Evolutionary conservation across 768 basidiomycete genomes (phyloP).

Genomic region (Gloeophyllum trabeum): DNA sequence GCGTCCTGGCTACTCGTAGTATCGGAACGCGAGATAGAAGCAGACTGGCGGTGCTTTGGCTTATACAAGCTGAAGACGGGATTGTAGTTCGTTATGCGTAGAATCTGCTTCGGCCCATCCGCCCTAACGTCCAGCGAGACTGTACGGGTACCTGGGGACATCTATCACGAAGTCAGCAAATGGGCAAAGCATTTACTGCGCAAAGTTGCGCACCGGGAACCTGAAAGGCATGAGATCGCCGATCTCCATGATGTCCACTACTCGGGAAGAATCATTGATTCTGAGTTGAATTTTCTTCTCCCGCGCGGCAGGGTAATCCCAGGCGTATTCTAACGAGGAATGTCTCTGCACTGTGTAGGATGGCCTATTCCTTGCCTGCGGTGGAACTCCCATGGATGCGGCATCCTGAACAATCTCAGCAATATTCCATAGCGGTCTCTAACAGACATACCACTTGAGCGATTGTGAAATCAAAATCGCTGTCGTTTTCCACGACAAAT

Average conservation of each 20-base stretch:
- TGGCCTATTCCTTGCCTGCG: too few species aligned
- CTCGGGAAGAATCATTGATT: conserved; percentile 48
- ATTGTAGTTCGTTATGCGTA: conserved; percentile 81
- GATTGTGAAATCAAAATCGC: too few species aligned
- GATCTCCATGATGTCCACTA: conserved; percentile 91
- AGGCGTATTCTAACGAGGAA: conserved; percentile 62
- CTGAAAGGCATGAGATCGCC: conserved; percentile 86
- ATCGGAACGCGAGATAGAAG: conserved; percentile 51
- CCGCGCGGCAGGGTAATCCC: conserved; percentile 83
- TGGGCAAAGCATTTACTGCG: neutral
- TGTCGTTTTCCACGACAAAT: conserved; percentile 83
- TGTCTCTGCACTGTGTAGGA: conserved; percentile 51
- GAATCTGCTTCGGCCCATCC: conserved; percentile 72
- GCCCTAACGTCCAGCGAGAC: conserved; percentile 91
- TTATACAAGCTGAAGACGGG: conserved; percentile 83
- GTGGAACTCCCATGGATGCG: too few species aligned
- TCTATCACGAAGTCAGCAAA: conserved; percentile 21
- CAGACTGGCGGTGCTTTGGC: conserved; percentile 43
- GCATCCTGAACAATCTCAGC: too few species aligned
- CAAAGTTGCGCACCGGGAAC: conserved; percentile 40
- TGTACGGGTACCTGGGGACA: conserved; percentile 41
- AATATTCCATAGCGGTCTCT: too few species aligned
- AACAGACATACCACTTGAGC: too few species aligned
- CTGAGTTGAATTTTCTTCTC: conserved; percentile 69
- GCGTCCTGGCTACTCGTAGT: conserved; percentile 60